Conservation (phyloP, 2,329 filamentous ascomycete genomes). For the Ascochyta fabae region DNA sequence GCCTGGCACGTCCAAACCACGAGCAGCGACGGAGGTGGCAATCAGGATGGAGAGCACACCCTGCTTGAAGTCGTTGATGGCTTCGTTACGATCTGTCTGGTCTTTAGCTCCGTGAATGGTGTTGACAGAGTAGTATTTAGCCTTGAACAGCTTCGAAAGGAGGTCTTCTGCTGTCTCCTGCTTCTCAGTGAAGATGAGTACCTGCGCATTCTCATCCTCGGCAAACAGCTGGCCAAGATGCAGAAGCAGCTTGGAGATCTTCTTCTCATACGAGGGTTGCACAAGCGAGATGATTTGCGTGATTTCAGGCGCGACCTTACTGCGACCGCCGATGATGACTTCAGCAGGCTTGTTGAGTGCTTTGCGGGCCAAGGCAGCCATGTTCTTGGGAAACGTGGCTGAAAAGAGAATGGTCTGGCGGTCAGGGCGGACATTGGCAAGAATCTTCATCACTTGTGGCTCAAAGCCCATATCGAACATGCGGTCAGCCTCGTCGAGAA, state of each 20-base stretch:
- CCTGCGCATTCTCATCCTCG: constrained; percentile 85
- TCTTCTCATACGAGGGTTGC: constrained; percentile 65
- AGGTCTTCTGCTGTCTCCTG: constrained; percentile 71
- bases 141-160: constrained; percentile 39
- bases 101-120: constrained; percentile 78
- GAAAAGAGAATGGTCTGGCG: constrained; percentile 95
- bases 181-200: constrained; percentile 88
- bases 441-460: constrained; percentile 96
- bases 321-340: constrained; percentile 89
- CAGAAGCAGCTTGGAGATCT: constrained; percentile 84
- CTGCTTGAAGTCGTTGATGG: constrained; percentile 55
- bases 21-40: constrained; percentile 92
- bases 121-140: constrained; percentile 62
- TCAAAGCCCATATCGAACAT: constrained; percentile 99
- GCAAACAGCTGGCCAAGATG: constrained; percentile 87
- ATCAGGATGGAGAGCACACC: constrained; percentile 89
- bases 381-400: constrained; percentile 92
- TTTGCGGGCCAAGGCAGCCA: constrained; percentile 89
- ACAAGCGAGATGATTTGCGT: constrained; percentile 87
- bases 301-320: constrained; percentile 72
- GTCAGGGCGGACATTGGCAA: constrained; percentile 88
- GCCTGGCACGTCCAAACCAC: constrained; percentile 94
- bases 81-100: constrained; percentile 44
- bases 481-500: constrained; percentile 94
- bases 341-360: constrained; percentile 84